Evolutionary conservation across 345 rosid genomes (phyloP), one percentile per base, ranked within the genome.

Genomic region (Salix purpurea): DNA sequence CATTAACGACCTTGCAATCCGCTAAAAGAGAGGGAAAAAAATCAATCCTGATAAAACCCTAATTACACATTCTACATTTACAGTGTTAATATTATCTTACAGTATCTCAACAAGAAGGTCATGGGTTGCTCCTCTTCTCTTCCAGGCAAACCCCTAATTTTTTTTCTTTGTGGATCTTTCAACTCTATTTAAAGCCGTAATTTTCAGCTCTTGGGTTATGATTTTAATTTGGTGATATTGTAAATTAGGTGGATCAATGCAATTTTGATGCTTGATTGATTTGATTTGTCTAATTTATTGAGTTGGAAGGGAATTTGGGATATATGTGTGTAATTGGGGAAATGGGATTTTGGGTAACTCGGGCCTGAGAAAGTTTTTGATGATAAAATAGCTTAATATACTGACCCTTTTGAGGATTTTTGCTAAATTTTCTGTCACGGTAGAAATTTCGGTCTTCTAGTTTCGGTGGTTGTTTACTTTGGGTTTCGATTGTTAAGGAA

Each of bases 71-170:
- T 66, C 39, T 28, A 36, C 15, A 18, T 10, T 9, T 18, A 18
- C 69, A 66, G 44, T 36, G 26, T 23, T 72, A 32, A n/a, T 1
- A 5, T 34, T 10, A 69, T 42, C 36, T 6, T 16, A 36, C 34
- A 12, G 7, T 16, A 54, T 67, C 24, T 69, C 16, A 13, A 15
- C 23, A 28, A 58, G 21, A 18, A 37, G 32, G 30, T 36, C 76
- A 94, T 92, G 98, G 98, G 98, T 78, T 94, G 98, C 83, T 78
- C 95, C 74, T 87, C 94, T 82, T 94, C 98, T 80, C 89, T 91
- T 80, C 98, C 95, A 75, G 95, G 97, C 91, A 80, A 77, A 70
- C 6, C 34, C 7, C 46, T 42, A 42, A 42, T n/a, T n/a, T 54
- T 68, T 36, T 50, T 65, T 72, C 19, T 54, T 1, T 24, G n/a